Conservation (phyloP, 1,284 basidiomycete species). For the Pascua sp. region DNA sequence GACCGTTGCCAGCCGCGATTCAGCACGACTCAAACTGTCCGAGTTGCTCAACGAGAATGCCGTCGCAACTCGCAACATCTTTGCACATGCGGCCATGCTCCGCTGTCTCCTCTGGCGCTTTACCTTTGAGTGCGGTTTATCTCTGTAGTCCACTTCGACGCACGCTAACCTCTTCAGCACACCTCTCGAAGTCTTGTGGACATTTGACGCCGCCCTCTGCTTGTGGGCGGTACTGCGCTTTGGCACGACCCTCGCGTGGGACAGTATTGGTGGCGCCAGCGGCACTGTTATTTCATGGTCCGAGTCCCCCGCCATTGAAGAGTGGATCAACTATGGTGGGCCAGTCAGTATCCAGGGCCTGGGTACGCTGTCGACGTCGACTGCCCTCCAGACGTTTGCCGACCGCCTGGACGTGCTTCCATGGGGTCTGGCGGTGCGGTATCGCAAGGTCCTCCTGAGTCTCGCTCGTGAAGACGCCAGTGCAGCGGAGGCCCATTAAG, state of each 20-base stretch:
- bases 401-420: slow-evolving; percentile 16
- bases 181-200: slow-evolving; percentile 23
- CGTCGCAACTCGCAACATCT: slow-evolving; percentile 8
- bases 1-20: background rate
- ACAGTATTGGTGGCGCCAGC: no score
- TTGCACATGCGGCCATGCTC: slow-evolving; percentile 23
- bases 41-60: slow-evolving; percentile 15
- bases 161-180: slow-evolving; percentile 14
- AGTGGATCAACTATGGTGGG: slow-evolving; percentile 22
- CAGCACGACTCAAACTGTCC: background rate
- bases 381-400: slow-evolving; percentile 12
- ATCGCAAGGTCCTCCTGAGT: slow-evolving; percentile 15
- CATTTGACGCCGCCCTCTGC: slow-evolving; percentile 24
- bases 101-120: slow-evolving; percentile 17
- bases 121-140: slow-evolving; percentile 5
- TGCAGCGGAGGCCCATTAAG: no score
- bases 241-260: no score
- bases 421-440: slow-evolving; percentile 23
- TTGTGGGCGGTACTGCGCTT: slow-evolving; percentile 21
- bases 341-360: slow-evolving; percentile 14
- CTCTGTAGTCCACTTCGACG: no score
- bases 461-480: no score
- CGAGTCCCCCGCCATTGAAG: slow-evolving; percentile 12
- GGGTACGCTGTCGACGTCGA: slow-evolving; percentile 3
- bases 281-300: no score